Conservation (phyloP, 148 eudicot species). For the Cornus suecica region DNA sequence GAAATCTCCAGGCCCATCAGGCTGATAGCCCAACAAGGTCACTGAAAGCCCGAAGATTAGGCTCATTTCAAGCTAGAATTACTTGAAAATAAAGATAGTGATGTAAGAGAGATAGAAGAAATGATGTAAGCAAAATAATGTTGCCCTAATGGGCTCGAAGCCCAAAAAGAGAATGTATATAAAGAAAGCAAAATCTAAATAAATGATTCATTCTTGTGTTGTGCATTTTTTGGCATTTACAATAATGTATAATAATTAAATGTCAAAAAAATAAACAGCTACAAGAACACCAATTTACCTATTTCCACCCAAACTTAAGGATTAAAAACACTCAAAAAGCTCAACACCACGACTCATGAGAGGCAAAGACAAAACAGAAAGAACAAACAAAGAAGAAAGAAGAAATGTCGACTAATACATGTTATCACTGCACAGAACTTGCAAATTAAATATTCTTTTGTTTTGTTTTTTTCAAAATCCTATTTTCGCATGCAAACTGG, state of each 20-base stretch:
- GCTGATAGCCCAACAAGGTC: too few species aligned
- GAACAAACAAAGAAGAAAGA: not conserved
- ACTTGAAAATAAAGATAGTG: too few species aligned
- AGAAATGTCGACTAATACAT: not conserved
- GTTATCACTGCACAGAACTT: not conserved
- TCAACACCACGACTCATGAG: not conserved
- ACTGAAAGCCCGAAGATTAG: too few species aligned
- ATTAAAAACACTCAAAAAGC: not conserved
- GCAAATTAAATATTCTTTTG: not conserved
- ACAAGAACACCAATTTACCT: not conserved
- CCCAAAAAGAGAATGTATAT: too few species aligned
- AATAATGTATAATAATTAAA: not conserved
- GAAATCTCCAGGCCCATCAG: too few species aligned
- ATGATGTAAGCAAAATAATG: too few species aligned
- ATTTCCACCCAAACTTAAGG: conserved; percentile 2
- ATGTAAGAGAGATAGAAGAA: too few species aligned
- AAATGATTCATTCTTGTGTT: too few species aligned
- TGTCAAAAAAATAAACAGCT: not conserved
- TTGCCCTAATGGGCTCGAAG: too few species aligned
- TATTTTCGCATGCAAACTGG: not conserved
- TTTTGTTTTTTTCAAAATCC: not conserved
- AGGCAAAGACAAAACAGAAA: not conserved
- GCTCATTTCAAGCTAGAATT: too few species aligned
- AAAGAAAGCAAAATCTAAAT: too few species aligned
- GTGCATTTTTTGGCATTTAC: too few species aligned